Evolutionary conservation across 2,329 filamentous ascomycete genomes (phyloP), one percentile per base, ranked within the genome.

Genomic region (Sclerotinia sclerotiorum): DNA sequence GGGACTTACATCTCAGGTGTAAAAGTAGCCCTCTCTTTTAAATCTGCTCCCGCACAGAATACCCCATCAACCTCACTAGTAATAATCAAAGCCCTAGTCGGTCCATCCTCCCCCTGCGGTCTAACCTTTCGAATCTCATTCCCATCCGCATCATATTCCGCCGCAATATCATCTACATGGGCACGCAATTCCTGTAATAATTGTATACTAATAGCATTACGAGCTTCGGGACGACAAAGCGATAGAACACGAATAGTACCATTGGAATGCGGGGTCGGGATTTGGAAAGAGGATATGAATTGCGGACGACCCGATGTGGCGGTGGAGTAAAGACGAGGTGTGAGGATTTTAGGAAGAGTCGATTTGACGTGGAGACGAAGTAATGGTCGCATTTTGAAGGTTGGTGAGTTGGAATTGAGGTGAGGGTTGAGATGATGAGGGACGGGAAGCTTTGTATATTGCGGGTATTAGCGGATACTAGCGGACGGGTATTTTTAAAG

Each of bases 21-120:
- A 80, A 97, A 95, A 5, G 84, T 86, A 69, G 86, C 85, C 39
- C 94, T 84, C 83, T 97, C 94, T 78, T 97, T 98, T 75, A 99
- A 81, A 78, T 99, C 95, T 5, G 95, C 95, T 49, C 95, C 95
- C 0, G 95, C 93, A 79, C 95, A 99, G 79, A 99, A 99, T 75
- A 89, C 90, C 32, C 87, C 84, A 74, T 97, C 92, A n/a, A 92
- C 85, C 52, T 92, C 92, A 76, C 92, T 96, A 15, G 92, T 91
- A 21, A 99, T 75, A 52, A 99, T 87, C 73, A 99, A 79, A 2
- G 92, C 94, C 72, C 95, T 83, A 21, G 94, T 97, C 0, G 85
- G 84, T 0, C 84, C 84, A 69, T 82, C 80, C 5, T 78, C 74
- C 0, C 81, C 81, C 3, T 81, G 81, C 0, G 78, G 78, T 46